These are phyloP conservation scores for Aquanectria penicillioides DNA, from an alignment of 2,329 filamentous ascomycete genomes.

Conservation along the genomic window DNA sequence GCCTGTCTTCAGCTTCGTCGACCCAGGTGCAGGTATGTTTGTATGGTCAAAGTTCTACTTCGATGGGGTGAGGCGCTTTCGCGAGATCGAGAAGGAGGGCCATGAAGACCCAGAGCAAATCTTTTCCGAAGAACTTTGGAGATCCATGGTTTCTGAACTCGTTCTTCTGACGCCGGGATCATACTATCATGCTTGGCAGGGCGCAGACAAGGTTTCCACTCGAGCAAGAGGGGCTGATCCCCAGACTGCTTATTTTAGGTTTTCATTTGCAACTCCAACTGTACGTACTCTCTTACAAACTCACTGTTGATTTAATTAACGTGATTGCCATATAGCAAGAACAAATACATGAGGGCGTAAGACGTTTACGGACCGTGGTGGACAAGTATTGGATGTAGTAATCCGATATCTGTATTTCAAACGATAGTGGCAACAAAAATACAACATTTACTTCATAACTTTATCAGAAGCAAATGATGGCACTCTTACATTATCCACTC, in stretches of 20 bases:
- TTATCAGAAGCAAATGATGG: too few species aligned
- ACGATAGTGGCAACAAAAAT: too few species aligned
- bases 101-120: conserved; percentile 36
- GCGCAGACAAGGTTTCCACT: conserved; percentile 36
- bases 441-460: too few species aligned
- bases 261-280: conserved; percentile 42
- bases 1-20: conserved; percentile 43
- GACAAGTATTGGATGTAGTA: conserved; percentile 10
- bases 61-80: conserved; percentile 22
- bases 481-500: too few species aligned
- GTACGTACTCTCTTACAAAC: conserved; percentile 32
- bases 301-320: background rate
- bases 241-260: conserved; percentile 37
- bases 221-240: conserved; percentile 37
- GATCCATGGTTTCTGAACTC: conserved; percentile 27
- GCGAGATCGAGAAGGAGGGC: conserved; percentile 30
- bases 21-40: conserved; percentile 46
- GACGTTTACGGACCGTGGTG: conserved; percentile 9
- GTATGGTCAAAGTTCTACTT: conserved; percentile 46
- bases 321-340: background rate
- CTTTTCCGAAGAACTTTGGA: conserved; percentile 37
- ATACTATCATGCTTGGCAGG: conserved; percentile 47
- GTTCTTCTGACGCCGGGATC: conserved; percentile 44
- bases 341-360: conserved; percentile 12
- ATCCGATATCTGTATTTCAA: too few species aligned